Evolutionary conservation across 2,329 filamentous ascomycete genomes (phyloP).

Genomic region (Penicillium sp.): DNA sequence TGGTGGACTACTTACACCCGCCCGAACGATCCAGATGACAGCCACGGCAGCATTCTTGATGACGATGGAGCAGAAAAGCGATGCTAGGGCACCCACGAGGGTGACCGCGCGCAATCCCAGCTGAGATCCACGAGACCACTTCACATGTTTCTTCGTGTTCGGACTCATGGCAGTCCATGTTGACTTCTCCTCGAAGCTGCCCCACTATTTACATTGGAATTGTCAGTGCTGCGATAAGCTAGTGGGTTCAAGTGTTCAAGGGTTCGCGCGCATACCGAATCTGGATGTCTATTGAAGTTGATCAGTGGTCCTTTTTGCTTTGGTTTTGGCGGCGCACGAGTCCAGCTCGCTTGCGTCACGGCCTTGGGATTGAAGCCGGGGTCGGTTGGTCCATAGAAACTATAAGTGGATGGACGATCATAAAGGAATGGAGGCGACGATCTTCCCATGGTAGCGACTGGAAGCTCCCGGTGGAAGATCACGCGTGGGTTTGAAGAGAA

Average conservation of each 20-base stretch:
- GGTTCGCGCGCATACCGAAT: slow-evolving; percentile 61
- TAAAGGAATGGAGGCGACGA: slow-evolving; percentile 75
- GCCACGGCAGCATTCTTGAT: slow-evolving; percentile 68
- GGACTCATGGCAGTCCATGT: slow-evolving; percentile 69
- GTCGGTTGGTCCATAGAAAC: slow-evolving; percentile 57
- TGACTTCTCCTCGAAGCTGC: slow-evolving; percentile 64
- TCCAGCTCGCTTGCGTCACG: slow-evolving; percentile 77
- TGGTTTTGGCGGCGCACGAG: slow-evolving; percentile 62
- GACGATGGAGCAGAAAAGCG: slow-evolving; percentile 77
- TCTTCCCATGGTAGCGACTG: slow-evolving; percentile 52
- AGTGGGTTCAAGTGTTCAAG: not conserved
- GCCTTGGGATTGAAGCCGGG: slow-evolving; percentile 83
- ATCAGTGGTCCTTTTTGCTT: slow-evolving; percentile 77
- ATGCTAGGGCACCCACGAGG: slow-evolving; percentile 69
- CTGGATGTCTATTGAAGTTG: slow-evolving; percentile 83
- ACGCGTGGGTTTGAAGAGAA: slow-evolving; percentile 37
- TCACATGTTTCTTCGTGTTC: slow-evolving; percentile 72
- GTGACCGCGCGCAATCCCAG: slow-evolving; percentile 69
- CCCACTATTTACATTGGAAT: slow-evolving; percentile 37
- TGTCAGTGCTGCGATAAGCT: slow-evolving; percentile 16
- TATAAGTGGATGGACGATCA: slow-evolving; percentile 58
- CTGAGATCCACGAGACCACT: slow-evolving; percentile 70
- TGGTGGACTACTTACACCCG: slow-evolving; percentile 63
- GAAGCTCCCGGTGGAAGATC: slow-evolving; percentile 32
- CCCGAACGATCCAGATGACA: slow-evolving; percentile 75